Base-by-base conservation (phyloP, 495 filamentous ascomycete genomes). In the Halenospora varia region DNA sequence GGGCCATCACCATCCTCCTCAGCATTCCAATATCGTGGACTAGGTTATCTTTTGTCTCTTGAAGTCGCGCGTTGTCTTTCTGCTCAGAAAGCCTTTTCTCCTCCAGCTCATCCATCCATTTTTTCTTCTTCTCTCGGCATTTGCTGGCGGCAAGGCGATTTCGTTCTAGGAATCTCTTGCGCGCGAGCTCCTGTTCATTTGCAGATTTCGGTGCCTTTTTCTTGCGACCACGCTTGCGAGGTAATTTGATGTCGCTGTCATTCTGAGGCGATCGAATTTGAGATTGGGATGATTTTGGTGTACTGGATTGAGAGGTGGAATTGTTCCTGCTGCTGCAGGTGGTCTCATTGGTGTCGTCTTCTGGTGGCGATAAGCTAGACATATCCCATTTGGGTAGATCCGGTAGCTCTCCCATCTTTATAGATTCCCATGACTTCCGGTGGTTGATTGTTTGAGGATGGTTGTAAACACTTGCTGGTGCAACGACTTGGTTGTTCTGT, bases 71-170 rank as follows among this genome's bases (percentile, higher is more conserved):
- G 18, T 45, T 45, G 4, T 45, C 8, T n/a, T n/a, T 45, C 48
- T 26, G n/a, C 8, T 2, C 48, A 19, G 25, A 1, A 11, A 11
- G n/a, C 15, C 48, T 51, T 68, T 42, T 66, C 54, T 10, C 57
- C 49, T 57, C 77, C 0, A 83, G 73, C 18, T 73, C 70, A 44
- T 77, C 68, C 10, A 76, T 80, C 62, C 80, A 79, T 47, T 82
- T 77, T 59, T 88, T 88, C 70, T 87, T 87, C 71, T 88, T 88
- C 66, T 81, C 77, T 11, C 86, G 80, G 64, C 86, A 89, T 62
- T 89, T 89, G 69, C 78, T 83, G 1, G 86, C 86, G 4, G 86
- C 86, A 9, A 87, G 62, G 10, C 86, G 81, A 60, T 89, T 89
- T 26, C 85, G 80, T 61, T 88, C 85, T 40, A 88, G 75, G 65